Evolutionary conservation across 495 filamentous ascomycete genomes (phyloP).

Genomic region (Durotheca rogersii): DNA sequence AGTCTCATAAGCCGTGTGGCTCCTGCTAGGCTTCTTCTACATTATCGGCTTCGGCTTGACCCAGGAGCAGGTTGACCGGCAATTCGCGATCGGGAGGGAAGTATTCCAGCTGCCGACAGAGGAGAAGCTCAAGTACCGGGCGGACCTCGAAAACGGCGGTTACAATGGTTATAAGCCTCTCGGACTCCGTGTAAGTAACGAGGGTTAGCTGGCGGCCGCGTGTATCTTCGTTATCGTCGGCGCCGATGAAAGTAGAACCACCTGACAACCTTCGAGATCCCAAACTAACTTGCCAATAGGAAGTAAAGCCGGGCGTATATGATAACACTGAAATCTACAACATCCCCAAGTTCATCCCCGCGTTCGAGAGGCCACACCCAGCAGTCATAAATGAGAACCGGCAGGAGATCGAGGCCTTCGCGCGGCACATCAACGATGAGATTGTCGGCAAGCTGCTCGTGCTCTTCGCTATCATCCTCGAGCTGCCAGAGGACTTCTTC

Average conservation of each 20-base stretch:
- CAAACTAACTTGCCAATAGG: conserved; percentile 34
- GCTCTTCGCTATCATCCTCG: conserved; percentile 54
- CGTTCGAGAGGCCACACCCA: conserved; percentile 35
- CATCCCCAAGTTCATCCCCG: conserved; percentile 51
- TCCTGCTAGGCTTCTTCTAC: conserved; percentile 57
- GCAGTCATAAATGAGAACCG: conserved; percentile 37
- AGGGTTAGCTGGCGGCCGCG: too few species aligned
- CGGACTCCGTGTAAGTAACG: conserved; percentile 32
- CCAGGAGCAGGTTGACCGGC: conserved; percentile 59
- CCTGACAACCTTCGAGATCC: too few species aligned
- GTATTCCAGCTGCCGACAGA: conserved; percentile 57
- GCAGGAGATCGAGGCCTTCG: conserved; percentile 49
- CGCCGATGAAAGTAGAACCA: too few species aligned
- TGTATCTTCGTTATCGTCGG: too few species aligned
- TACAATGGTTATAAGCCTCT: conserved; percentile 40
- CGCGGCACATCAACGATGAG: conserved; percentile 48
- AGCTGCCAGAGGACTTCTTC: conserved; percentile 55
- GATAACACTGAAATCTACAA: conserved; percentile 57
- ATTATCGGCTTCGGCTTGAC: conserved; percentile 59
- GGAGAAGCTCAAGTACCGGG: conserved; percentile 42
- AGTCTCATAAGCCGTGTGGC: neutral
- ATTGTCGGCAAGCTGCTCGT: conserved; percentile 48
- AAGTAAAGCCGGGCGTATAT: conserved; percentile 41
- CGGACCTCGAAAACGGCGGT: conserved; percentile 35
- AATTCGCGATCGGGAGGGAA: conserved; percentile 59